Evolutionary conservation across 768 basidiomycete species (phyloP).

Genomic region (Rhizopogon vesiculosus): DNA sequence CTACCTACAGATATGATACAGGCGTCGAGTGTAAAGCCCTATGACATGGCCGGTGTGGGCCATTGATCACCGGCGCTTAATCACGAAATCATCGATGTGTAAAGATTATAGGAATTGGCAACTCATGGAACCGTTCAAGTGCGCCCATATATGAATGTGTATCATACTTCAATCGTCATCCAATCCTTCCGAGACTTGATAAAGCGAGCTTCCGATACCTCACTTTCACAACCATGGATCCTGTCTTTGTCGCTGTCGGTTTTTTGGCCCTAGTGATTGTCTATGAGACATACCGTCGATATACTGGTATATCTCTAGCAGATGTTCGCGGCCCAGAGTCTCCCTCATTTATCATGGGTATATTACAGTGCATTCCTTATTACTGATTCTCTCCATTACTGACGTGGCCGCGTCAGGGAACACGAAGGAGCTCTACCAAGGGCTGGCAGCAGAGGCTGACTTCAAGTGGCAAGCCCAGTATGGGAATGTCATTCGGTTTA

Average conservation of each 20-base stretch:
- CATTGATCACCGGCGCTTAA: too few relatives aligned
- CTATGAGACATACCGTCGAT: slow-evolving; percentile 2
- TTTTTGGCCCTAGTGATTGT: slow-evolving; percentile 5
- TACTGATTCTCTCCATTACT: slow-evolving; percentile 15
- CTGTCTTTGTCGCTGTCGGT: neutral
- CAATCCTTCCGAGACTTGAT: neutral
- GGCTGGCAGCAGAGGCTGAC: slow-evolving; percentile 19
- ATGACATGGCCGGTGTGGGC: too few relatives aligned
- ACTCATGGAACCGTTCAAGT: too few relatives aligned
- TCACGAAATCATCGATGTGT: too few relatives aligned
- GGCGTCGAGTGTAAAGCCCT: too few relatives aligned
- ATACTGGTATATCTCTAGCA: slow-evolving; percentile 7
- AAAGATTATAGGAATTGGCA: neutral
- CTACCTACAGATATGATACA: neutral
- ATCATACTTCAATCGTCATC: slow-evolving; percentile 10
- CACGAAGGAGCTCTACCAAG: slow-evolving; percentile 24
- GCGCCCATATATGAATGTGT: too few relatives aligned
- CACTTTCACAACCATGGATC: slow-evolving; percentile 7
- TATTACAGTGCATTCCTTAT: neutral
- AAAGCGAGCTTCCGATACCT: neutral
- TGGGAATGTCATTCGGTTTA: slow-evolving; percentile 25
- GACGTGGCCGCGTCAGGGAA: slow-evolving; percentile 17
- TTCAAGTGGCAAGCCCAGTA: slow-evolving; percentile 26
- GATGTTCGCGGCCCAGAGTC: slow-evolving; percentile 16
- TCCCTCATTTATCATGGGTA: slow-evolving; percentile 18